Conservation (phyloP, 108 stramenopile species). For the Skeletonema tropicum region DNA sequence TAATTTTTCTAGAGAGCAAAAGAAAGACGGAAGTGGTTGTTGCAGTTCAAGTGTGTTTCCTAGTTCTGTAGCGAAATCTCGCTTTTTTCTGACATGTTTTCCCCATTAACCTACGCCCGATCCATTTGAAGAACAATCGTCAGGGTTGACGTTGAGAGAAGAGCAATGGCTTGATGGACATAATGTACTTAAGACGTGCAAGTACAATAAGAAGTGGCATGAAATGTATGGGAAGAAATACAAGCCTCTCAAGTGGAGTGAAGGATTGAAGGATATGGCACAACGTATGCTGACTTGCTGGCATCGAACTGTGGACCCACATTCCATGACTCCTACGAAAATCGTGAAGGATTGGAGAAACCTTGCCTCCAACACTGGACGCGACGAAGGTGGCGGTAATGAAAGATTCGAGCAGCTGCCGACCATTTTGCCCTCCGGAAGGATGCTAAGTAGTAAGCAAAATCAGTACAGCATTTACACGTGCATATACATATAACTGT, state of each 20-base stretch:
- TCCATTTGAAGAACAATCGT: background rate
- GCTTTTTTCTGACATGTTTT: too few species aligned
- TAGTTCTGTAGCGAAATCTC: too few species aligned
- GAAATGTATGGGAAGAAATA: slow-evolving; percentile 2
- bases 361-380: slow-evolving; percentile 12
- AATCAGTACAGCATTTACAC: too few species aligned
- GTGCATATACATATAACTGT: too few species aligned
- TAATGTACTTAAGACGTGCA: slow-evolving; percentile 6
- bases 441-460: background rate
- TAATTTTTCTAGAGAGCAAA: too few species aligned
- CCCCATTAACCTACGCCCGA: background rate
- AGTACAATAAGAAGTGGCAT: background rate
- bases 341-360: slow-evolving; percentile 2
- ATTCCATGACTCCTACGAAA: background rate
- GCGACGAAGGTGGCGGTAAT: background rate
- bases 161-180: slow-evolving; percentile 4
- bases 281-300: background rate
- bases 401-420: background rate
- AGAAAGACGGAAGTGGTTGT: too few species aligned
- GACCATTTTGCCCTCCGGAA: slow-evolving; percentile 5
- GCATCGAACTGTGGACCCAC: background rate
- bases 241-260: slow-evolving; percentile 3
- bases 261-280: background rate
- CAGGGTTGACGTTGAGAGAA: slow-evolving; percentile 4
- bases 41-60: too few species aligned